Evolutionary conservation across 805 yeast genomes (phyloP).

Genomic region (Debaryomyces tyrocola): DNA sequence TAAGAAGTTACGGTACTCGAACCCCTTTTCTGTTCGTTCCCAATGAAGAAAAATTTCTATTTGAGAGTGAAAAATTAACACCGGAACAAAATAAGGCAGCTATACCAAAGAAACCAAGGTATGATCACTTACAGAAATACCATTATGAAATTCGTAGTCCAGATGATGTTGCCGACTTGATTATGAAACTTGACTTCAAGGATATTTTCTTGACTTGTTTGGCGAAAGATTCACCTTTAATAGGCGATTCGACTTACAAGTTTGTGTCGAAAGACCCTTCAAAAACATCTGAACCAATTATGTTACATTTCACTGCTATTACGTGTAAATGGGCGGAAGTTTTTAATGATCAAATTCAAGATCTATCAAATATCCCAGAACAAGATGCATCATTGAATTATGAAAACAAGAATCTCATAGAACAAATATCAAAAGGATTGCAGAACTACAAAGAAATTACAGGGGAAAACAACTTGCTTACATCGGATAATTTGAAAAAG

Average conservation of each 20-base stretch:
- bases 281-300: conserved; percentile 11
- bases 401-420: conserved; percentile 5
- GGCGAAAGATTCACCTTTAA: conserved; percentile 25
- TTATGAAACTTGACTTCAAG: conserved; percentile 25
- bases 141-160: conserved; percentile 34
- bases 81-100: conserved; percentile 31
- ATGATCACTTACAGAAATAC: conserved; percentile 11
- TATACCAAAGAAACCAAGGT: conserved; percentile 30
- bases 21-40: conserved; percentile 24
- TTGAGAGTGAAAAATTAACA: conserved; percentile 28
- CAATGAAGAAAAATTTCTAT: conserved; percentile 24
- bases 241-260: conserved; percentile 25
- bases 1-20: conserved; percentile 2
- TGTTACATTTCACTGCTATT: conserved; percentile 28
- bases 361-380: conserved; percentile 15
- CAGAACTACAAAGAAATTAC: background rate
- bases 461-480: conserved; percentile 3
- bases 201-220: conserved; percentile 32
- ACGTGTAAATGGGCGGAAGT: conserved; percentile 29
- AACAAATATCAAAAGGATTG: background rate
- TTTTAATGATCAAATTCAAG: conserved; percentile 19
- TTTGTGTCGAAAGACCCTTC: conserved; percentile 17
- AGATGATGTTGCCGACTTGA: conserved; percentile 31
- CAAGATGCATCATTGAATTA: conserved; percentile 11
- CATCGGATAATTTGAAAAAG: conserved; percentile 7